A percentile compares a stretch with the other conserved stretches of the same genome.
These are phyloP conservation scores for Phylloporus sp. DNA, from an alignment of 768 basidiomycete species.

Conservation along the genomic window DNA sequence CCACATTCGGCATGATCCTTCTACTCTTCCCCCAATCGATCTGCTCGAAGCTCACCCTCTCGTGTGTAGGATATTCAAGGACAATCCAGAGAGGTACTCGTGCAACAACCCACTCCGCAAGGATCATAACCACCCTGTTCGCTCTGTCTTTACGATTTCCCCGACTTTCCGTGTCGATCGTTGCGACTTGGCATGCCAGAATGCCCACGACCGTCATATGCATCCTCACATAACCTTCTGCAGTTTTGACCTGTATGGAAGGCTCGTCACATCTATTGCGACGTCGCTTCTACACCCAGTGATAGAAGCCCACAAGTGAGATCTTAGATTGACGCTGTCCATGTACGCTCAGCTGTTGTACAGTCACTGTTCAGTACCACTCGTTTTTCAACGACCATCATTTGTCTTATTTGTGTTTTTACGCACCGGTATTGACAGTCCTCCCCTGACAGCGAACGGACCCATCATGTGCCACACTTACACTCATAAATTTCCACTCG, in stretches of 20 bases:
- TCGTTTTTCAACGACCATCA: slow-evolving; percentile 19
- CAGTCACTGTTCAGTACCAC: slow-evolving; percentile 18
- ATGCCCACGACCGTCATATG: slow-evolving; percentile 1
- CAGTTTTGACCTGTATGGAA: slow-evolving; percentile 11
- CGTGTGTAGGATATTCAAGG: slow-evolving; percentile 53
- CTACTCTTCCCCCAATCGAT: not conserved
- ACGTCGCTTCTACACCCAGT: slow-evolving; percentile 7
- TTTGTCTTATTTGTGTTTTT: slow-evolving; percentile 23
- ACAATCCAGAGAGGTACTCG: slow-evolving; percentile 55
- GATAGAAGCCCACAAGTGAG: slow-evolving; percentile 12
- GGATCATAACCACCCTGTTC: slow-evolving; percentile 39
- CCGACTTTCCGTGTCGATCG: slow-evolving; percentile 5
- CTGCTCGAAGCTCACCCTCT: slow-evolving; percentile 3
- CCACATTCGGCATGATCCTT: not conserved
- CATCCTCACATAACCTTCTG: slow-evolving; percentile 2
- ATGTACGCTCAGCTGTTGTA: slow-evolving; percentile 24
- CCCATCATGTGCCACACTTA: slow-evolving; percentile 3
- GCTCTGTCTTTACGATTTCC: slow-evolving; percentile 1
- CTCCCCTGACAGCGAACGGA: slow-evolving; percentile 3
- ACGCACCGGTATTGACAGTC: slow-evolving; percentile 13
- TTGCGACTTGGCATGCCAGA: slow-evolving; percentile 8
- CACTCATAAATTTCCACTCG: slow-evolving; percentile 11
- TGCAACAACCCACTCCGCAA: slow-evolving; percentile 73
- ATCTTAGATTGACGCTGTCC: slow-evolving; percentile 8
- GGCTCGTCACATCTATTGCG: slow-evolving; percentile 2